phyloP scores from a whole-genome alignment of 2,329 filamentous ascomycete species.

The Ophiosphaerella narmari region DNA sequence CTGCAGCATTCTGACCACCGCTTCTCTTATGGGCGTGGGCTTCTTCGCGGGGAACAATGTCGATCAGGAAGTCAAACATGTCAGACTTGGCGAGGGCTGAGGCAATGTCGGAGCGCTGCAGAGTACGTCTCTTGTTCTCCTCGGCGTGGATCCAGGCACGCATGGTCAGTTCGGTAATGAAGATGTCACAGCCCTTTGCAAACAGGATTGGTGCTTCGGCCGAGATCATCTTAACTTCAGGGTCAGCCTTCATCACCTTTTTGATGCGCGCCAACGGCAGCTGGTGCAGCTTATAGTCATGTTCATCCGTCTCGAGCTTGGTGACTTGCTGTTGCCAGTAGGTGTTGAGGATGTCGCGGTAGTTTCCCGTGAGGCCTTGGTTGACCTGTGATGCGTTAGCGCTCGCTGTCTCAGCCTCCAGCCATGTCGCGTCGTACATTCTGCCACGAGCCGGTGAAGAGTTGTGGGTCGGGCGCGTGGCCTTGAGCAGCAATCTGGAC shows the following conservation, averaged over 20 bases:
- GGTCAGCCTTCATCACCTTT: slow-evolving; percentile 99
- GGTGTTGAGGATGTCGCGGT: slow-evolving; percentile 96
- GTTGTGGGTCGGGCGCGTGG: slow-evolving; percentile 83
- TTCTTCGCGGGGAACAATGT: slow-evolving; percentile 96
- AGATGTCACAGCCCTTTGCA: slow-evolving; percentile 98
- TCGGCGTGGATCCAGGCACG: slow-evolving; percentile 99
- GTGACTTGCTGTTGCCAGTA: slow-evolving; percentile 99
- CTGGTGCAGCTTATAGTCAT: slow-evolving; percentile 98
- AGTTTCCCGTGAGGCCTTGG: slow-evolving; percentile 88
- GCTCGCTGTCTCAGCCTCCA: not conserved
- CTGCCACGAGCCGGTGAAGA: slow-evolving; percentile 93
- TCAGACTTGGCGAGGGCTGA: slow-evolving; percentile 95
- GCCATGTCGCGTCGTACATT: slow-evolving; percentile 65
- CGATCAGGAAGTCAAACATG: slow-evolving; percentile 99
- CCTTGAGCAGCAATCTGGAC: slow-evolving; percentile 81
- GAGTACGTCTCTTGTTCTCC: slow-evolving; percentile 94
- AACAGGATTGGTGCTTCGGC: slow-evolving; percentile 97
- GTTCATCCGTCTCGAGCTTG: slow-evolving; percentile 89
- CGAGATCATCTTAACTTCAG: slow-evolving; percentile 99
- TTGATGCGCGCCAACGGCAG: slow-evolving; percentile 97
- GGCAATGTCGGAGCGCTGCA: slow-evolving; percentile 95
- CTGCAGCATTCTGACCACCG: slow-evolving; percentile 44
- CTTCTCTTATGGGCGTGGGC: slow-evolving; percentile 79
- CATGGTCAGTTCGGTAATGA: slow-evolving; percentile 99
- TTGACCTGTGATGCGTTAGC: slow-evolving; percentile 69